phyloP scores from a whole-genome alignment of 2,329 filamentous ascomycete genomes.

The Monosporascus sp. region DNA sequence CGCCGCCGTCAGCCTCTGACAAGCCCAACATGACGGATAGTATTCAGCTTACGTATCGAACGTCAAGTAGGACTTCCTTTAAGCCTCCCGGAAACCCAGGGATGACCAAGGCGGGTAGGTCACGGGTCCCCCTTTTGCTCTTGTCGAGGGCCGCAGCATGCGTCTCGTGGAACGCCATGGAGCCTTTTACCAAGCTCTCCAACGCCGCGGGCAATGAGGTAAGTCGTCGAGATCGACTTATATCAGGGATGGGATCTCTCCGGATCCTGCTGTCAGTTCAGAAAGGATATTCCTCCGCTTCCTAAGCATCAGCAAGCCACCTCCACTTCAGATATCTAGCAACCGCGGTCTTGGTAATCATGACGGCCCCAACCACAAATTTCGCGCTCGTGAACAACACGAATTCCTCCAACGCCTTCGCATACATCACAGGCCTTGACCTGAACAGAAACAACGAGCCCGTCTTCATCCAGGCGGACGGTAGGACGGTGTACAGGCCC shows the following conservation, averaged over 20 bases:
- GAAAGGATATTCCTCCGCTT: neutral
- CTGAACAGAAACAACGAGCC: slow-evolving; percentile 54
- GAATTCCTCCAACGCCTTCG: slow-evolving; percentile 54
- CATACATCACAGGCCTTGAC: slow-evolving; percentile 65
- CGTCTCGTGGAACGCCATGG: too few relatives aligned
- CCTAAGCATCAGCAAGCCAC: neutral
- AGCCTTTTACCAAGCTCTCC: neutral
- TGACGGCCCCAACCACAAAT: slow-evolving; percentile 44
- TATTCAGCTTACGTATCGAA: neutral
- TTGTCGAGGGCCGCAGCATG: neutral
- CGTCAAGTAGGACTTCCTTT: neutral
- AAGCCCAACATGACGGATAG: neutral
- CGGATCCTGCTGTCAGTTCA: neutral
- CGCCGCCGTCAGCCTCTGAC: neutral
- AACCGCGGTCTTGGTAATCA: slow-evolving; percentile 7
- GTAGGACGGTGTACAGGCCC: slow-evolving; percentile 60
- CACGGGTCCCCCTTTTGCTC: neutral
- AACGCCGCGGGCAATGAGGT: neutral
- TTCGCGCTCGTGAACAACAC: slow-evolving; percentile 64
- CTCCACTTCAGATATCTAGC: neutral
- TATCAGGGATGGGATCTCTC: neutral
- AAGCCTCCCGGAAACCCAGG: neutral
- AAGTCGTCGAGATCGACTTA: neutral
- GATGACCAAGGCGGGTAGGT: neutral
- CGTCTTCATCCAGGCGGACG: slow-evolving; percentile 61